Evolutionary conservation across 805 yeast genomes (phyloP).

Genomic region (Sugiyamaella smithiae): DNA sequence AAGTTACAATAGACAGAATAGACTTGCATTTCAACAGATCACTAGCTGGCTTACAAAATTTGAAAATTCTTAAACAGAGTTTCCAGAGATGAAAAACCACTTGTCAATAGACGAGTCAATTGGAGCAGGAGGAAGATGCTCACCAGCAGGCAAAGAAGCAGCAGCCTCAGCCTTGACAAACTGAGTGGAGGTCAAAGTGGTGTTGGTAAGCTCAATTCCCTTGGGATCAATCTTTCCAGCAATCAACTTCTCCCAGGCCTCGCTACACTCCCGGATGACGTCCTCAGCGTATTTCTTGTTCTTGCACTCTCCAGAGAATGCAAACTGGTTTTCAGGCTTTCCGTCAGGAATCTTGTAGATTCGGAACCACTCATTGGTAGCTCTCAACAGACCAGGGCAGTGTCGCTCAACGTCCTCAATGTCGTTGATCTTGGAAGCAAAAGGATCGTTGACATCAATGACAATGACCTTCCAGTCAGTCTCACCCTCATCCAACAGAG

Average conservation of each 20-base stretch:
- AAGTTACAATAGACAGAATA: background rate
- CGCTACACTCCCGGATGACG: constrained; percentile 74
- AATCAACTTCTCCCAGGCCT: constrained; percentile 78
- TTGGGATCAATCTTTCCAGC: constrained; percentile 59
- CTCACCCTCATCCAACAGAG: constrained; percentile 95
- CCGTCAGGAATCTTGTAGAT: constrained; percentile 98
- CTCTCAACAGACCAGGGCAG: constrained; percentile 89
- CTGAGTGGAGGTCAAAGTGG: constrained; percentile 61
- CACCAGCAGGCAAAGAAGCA: constrained; percentile 56
- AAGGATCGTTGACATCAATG: constrained; percentile 82
- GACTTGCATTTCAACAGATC: background rate
- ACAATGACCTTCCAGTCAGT: constrained; percentile 96
- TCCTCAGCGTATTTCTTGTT: constrained; percentile 83
- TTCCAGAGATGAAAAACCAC: constrained; percentile 89
- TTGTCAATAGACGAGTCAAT: constrained; percentile 95
- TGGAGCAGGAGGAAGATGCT: constrained; percentile 80
- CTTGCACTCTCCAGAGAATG: constrained; percentile 92
- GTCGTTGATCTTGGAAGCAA: constrained; percentile 82
- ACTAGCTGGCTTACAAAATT: too few relatives aligned
- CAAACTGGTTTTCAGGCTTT: constrained; percentile 93
- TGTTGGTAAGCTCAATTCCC: constrained; percentile 73
- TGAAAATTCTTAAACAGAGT: constrained; percentile 32
- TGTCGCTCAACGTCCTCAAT: constrained; percentile 86
- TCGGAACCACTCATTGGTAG: constrained; percentile 97
- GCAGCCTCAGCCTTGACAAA: constrained; percentile 44